Base-by-base conservation (phyloP, 2,329 filamentous ascomycete species). In the Mariannaea elegans region DNA sequence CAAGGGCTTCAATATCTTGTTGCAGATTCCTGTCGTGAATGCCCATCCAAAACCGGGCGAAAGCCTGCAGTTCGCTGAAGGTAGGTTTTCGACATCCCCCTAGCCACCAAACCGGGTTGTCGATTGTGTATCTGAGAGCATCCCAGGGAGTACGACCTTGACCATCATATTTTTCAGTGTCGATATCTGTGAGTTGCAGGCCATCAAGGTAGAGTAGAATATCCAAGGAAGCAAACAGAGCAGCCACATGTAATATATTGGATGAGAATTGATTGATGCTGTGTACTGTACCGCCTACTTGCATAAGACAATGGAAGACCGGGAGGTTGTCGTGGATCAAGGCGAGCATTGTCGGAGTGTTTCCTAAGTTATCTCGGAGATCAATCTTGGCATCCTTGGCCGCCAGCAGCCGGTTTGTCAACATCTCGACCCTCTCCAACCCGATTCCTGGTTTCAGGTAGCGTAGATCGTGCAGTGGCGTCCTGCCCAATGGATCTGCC, bases 291-390 rank as follows among this genome's bases (percentile, higher is more conserved):
- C 18, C 62, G 0, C 54, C 50, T 2, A 38, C 56, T 2, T 16
- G 16, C 2, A 51, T 32, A 1, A 67, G 38, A 14, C 23, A 42
- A 0, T 0, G 3, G 0, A 65, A 2, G 13, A 21, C 7, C 0
- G 3, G 0, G 9, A 38, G 0, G 3, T 59, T 55, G 4, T n/a
- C 42, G 0, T 0, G 0, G 0, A 0, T 0, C 2, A 53, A 21
- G 2, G 56, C 53, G 0, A 0, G 0, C 0, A 63, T n/a, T 0
- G 5, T 0, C 2, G 64, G 4, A 0, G 64, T 63, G 0, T 0
- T 0, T 2, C 62, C 42, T 0, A 0, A 0, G 0, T 2, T 0
- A 7, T 36, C 1, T 47, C 19, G 56, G 2, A 12, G 38, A 18
- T 65, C 56, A 0, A 64, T 16, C 3, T 53, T 14, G 2, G 41